Evolutionary conservation across 306 rosid genomes (phyloP), one percentile per base, ranked within the genome.

Genomic region (Rubus parviflorus): DNA sequence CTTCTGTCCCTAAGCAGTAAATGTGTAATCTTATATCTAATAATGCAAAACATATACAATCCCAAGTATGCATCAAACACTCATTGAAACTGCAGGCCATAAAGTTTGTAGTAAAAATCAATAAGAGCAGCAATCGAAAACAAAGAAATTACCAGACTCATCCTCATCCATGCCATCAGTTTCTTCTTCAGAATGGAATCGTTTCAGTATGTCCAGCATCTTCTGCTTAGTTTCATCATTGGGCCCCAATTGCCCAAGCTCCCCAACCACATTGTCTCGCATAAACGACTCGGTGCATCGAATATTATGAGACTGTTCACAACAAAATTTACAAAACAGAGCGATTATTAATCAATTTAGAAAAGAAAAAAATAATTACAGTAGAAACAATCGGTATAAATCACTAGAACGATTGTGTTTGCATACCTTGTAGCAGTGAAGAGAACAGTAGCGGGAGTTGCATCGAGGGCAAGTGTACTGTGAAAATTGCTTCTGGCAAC

Each of bases 381-480:
- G 70, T 38, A 74, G 23, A 48, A 63, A 80, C 46, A 37, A 73
- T 68, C 72, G 9, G 46, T 45, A 8, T 5, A 73, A 56, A 73
- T 57, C 7, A 45, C n/a, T 7, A 43, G 17, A 68, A 8, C 3
- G 14, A 62, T 17, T 40, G 5, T 2, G 54, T 15, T 17, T 16
- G 16, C 48, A 6, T 85, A 95, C 97, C 88, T 95, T 92, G 85
- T 92, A 92, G 81, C 97, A 95, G 22, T 73, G 97, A 69, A 92
- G 90, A 46, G 97, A 95, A 57, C 97, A 92, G 81, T 90, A 95
- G 11, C 94, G 89, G 0, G 96, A 90, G 85, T 92, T 95, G 86
- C 98, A 95, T 17, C 97, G 93, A 76, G 98, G 98, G 71, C 97
- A 95, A 6, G 98, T 90, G 80, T 92, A 95, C 41, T 90, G 93